phyloP scores from a whole-genome alignment of 2,329 filamentous ascomycete genomes.

The Harringtonia lauricola region DNA sequence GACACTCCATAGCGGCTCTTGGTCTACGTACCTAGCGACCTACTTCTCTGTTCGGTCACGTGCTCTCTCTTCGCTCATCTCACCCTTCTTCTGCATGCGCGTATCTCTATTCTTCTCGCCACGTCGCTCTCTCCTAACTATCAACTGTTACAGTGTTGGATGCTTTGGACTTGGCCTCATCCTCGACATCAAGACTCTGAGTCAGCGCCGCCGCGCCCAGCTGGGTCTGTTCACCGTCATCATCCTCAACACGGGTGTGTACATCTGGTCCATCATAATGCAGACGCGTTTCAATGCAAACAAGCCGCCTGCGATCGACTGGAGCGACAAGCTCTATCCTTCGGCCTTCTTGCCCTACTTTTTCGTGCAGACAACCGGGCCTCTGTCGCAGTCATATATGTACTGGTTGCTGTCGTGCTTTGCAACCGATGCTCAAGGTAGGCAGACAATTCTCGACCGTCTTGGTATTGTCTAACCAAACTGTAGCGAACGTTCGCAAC shows the following conservation, averaged over 20 bases:
- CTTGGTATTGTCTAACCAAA: background rate
- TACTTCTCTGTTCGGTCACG: slow-evolving; percentile 2
- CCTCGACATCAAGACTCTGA: slow-evolving; percentile 26
- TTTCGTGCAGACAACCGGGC: slow-evolving; percentile 29
- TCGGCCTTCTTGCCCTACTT: slow-evolving; percentile 34
- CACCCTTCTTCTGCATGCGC: slow-evolving; percentile 36
- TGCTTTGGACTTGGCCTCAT: slow-evolving; percentile 37
- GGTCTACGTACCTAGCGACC: slow-evolving; percentile 3
- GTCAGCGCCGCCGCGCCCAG: slow-evolving; percentile 32
- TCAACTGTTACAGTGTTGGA: slow-evolving; percentile 18
- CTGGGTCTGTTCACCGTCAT: slow-evolving; percentile 31
- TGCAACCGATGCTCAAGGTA: slow-evolving; percentile 27
- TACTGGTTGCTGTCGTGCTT: slow-evolving; percentile 32
- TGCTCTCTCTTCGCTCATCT: slow-evolving; percentile 19
- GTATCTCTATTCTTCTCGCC: background rate
- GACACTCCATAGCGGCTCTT: slow-evolving; percentile 1
- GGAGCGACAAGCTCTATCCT: slow-evolving; percentile 30
- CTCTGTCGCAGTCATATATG: slow-evolving; percentile 32
- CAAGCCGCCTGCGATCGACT: slow-evolving; percentile 32
- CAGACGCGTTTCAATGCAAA: slow-evolving; percentile 26
- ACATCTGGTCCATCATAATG: slow-evolving; percentile 38
- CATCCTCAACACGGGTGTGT: slow-evolving; percentile 33
- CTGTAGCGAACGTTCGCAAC: slow-evolving; percentile 2
- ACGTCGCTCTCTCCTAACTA: background rate
- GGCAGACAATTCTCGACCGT: background rate